Evolutionary conservation across 768 basidiomycete genomes (phyloP).

Genomic region (Rhodotorula babjevae): DNA sequence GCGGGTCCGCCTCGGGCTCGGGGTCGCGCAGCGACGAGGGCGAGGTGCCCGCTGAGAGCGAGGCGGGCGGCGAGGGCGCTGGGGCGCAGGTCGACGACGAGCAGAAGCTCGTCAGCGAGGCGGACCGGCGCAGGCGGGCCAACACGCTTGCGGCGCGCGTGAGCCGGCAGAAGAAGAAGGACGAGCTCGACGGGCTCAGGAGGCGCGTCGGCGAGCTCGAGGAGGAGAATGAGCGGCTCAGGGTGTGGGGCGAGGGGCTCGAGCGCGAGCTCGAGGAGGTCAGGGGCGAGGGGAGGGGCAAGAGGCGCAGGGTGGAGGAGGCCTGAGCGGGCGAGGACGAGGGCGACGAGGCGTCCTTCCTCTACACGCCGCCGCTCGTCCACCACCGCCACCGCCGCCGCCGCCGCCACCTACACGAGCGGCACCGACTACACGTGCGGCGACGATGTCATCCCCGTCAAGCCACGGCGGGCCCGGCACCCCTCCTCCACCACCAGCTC

Average conservation of each 20-base stretch:
- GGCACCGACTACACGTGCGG: too few species aligned
- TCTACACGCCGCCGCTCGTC: background rate
- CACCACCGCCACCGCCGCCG: too few species aligned
- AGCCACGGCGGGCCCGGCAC: too few species aligned
- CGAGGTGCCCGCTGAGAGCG: too few species aligned
- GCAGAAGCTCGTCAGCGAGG: background rate
- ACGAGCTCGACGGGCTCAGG: background rate
- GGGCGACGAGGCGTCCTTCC: background rate
- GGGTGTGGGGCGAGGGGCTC: background rate
- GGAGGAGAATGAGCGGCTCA: background rate
- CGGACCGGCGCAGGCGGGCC: background rate
- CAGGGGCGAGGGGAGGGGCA: background rate
- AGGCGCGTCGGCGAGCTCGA: background rate
- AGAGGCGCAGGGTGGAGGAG: background rate
- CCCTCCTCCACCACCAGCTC: too few species aligned
- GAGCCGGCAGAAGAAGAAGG: conserved; percentile 14
- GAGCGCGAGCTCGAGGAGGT: background rate
- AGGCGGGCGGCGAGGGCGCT: background rate
- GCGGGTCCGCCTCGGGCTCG: too few species aligned
- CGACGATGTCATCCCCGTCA: too few species aligned
- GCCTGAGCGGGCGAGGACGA: background rate
- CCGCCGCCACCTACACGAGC: too few species aligned
- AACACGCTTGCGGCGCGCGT: conserved; percentile 23
- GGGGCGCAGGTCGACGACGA: background rate
- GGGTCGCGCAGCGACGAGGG: too few species aligned